Percentiles rank a stretch among this genome's conserved stretches.
Conservation (phyloP, 2,329 filamentous ascomycete species). For the Aspergillus alliaceus region DNA sequence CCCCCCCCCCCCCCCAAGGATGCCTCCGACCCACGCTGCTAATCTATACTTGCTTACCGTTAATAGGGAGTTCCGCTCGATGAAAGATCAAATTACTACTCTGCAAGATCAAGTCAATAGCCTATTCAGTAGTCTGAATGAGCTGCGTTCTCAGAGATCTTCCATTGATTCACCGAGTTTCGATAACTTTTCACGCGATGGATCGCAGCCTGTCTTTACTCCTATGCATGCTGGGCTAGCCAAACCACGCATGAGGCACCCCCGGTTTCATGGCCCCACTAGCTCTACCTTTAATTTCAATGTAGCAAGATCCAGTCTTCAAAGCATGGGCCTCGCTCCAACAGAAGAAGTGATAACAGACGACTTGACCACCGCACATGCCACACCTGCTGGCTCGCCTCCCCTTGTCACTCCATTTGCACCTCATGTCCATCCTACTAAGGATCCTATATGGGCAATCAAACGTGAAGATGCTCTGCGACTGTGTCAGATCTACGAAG, state of each 20-base stretch:
- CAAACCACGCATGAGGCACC: slow-evolving; percentile 54
- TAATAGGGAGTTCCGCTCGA: slow-evolving; percentile 72
- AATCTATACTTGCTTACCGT: neutral
- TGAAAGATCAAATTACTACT: slow-evolving; percentile 70
- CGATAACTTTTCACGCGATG: slow-evolving; percentile 38
- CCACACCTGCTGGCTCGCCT: slow-evolving; percentile 51
- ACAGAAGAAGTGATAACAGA: slow-evolving; percentile 62
- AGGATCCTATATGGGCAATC: slow-evolving; percentile 80
- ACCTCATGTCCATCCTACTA: slow-evolving; percentile 45
- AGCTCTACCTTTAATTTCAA: slow-evolving; percentile 83
- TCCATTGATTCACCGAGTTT: slow-evolving; percentile 34
- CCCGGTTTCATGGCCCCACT: slow-evolving; percentile 78
- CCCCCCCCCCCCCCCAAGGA: neutral
- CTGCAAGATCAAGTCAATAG: slow-evolving; percentile 83
- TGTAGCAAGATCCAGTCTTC: slow-evolving; percentile 80
- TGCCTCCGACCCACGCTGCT: neutral
- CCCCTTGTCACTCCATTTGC: slow-evolving; percentile 33
- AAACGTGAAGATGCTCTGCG: slow-evolving; percentile 77
- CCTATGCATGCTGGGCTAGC: slow-evolving; percentile 44
- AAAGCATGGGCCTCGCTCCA: slow-evolving; percentile 82
- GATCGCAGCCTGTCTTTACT: slow-evolving; percentile 39
- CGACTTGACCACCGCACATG: slow-evolving; percentile 52
- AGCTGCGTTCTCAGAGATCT: slow-evolving; percentile 56
- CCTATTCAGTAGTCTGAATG: slow-evolving; percentile 70
- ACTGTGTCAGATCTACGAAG: slow-evolving; percentile 77